Conservation (phyloP, 768 basidiomycete genomes). For the Amanita molliuscula region DNA sequence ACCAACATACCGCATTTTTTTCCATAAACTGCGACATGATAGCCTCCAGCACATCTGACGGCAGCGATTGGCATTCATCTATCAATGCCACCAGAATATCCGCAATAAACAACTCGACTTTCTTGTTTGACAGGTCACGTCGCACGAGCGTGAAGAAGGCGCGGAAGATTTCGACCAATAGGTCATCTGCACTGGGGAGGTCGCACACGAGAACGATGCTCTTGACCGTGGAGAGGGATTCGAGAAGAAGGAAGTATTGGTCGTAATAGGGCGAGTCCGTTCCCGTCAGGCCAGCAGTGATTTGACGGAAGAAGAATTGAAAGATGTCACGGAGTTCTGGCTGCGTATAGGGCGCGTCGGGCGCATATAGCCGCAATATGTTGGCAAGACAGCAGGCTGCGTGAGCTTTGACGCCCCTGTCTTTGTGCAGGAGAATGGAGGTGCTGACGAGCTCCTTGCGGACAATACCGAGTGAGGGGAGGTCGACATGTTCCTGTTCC, state of each 20-base stretch:
- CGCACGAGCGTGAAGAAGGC: constrained; percentile 75
- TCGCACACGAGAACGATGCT: constrained; percentile 91
- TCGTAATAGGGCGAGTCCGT: constrained; percentile 78
- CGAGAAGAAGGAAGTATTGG: constrained; percentile 92
- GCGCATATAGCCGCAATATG: constrained; percentile 86
- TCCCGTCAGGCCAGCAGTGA: constrained; percentile 63
- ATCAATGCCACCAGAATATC: constrained; percentile 86
- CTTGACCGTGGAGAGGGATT: constrained; percentile 90
- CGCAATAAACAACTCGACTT: constrained; percentile 76
- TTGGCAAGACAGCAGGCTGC: constrained; percentile 93
- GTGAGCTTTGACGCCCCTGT: constrained; percentile 92
- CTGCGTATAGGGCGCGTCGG: constrained; percentile 92
- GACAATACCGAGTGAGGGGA: constrained; percentile 53
- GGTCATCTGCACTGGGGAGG: constrained; percentile 75
- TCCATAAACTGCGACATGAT: constrained; percentile 82
- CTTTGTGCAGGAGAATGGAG: constrained; percentile 85
- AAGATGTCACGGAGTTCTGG: constrained; percentile 91
- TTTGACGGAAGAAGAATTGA: constrained; percentile 89
- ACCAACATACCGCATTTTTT: constrained; percentile 51
- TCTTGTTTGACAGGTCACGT: constrained; percentile 53
- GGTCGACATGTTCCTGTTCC: constrained; percentile 84
- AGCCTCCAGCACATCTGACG: constrained; percentile 66
- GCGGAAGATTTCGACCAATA: constrained; percentile 75
- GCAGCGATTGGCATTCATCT: constrained; percentile 77
- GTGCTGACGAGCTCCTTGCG: constrained; percentile 74